Percentiles rank a stretch among this genome's conserved stretches.
Conservation (phyloP, 1,139 yeast species). For the Sugiyamaella neomexicana region DNA sequence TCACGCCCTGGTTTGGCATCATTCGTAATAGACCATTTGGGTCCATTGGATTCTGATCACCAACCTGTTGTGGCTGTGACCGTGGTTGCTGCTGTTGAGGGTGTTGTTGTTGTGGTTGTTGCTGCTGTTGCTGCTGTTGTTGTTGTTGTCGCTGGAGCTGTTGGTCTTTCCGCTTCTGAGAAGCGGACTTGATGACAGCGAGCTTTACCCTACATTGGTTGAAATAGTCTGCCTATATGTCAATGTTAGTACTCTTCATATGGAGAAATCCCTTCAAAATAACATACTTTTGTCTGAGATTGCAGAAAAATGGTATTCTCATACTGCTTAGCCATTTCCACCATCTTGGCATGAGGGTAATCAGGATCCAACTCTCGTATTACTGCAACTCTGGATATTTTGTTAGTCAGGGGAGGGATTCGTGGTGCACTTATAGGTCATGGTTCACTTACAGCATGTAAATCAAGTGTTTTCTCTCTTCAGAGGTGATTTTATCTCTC, state of each 20-base stretch:
- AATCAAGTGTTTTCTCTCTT: conserved; percentile 34
- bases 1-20: conserved; percentile 9
- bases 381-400: conserved; percentile 23
- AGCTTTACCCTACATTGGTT: conserved; percentile 31
- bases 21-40: conserved; percentile 4
- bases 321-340: conserved; percentile 36
- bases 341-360: conserved; percentile 35
- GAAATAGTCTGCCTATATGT: conserved; percentile 30
- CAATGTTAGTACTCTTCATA: background rate
- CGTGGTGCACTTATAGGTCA: background rate
- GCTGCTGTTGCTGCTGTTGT: conserved; percentile 17
- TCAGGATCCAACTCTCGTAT: conserved; percentile 33
- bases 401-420: background rate
- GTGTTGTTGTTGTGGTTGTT: conserved; percentile 9
- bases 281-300: conserved; percentile 35
- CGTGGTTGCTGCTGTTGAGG: conserved; percentile 1
- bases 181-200: conserved; percentile 29
- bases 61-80: background rate
- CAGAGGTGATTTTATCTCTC: conserved; percentile 25
- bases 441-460: conserved; percentile 29
- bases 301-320: conserved; percentile 34
- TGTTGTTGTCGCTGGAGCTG: conserved; percentile 18
- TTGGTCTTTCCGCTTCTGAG: conserved; percentile 19
- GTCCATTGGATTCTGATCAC: conserved; percentile 7
- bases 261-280: background rate